A percentile compares a stretch with the other conserved stretches of the same genome.
Evolutionary conservation across 495 filamentous ascomycete genomes (phyloP).

Genomic region (Coniosporium apollinis): DNA sequence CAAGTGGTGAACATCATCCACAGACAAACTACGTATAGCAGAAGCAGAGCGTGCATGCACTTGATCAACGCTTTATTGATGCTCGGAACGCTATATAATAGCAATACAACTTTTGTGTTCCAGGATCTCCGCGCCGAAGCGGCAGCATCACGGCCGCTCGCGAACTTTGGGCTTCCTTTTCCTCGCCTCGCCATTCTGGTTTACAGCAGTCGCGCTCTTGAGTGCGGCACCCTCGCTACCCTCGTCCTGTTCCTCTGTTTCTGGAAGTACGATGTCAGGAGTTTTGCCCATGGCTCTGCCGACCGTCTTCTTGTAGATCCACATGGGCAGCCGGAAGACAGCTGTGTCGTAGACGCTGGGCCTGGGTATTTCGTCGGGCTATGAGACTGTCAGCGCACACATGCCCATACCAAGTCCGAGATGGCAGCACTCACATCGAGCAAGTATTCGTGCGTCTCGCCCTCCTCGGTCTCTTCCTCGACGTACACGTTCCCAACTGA

Average conservation of each 20-base stretch:
- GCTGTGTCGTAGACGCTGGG: conserved; percentile 25
- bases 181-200: conserved; percentile 21
- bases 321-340: conserved; percentile 26
- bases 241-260: conserved; percentile 11
- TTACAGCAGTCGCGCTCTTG: conserved; percentile 15
- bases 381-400: too few relatives aligned
- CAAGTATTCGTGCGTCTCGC: conserved; percentile 61
- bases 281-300: conserved; percentile 17
- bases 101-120: too few relatives aligned
- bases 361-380: conserved; percentile 25
- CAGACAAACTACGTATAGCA: too few relatives aligned
- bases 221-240: conserved; percentile 13
- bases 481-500: conserved; percentile 80
- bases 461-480: conserved; percentile 76
- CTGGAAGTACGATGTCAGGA: conserved; percentile 5
- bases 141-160: background rate
- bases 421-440: conserved; percentile 48
- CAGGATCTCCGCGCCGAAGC: too few relatives aligned
- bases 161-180: conserved; percentile 19
- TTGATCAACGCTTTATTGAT: too few relatives aligned
- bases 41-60: too few relatives aligned
- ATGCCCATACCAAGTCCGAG: too few relatives aligned
- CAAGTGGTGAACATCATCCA: too few relatives aligned
- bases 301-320: conserved; percentile 19
- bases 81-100: too few relatives aligned